Percentiles rank a stretch among this genome's conserved stretches.
Conservation (phyloP, 1,284 basidiomycete species). For the Inonotus obliquus region DNA sequence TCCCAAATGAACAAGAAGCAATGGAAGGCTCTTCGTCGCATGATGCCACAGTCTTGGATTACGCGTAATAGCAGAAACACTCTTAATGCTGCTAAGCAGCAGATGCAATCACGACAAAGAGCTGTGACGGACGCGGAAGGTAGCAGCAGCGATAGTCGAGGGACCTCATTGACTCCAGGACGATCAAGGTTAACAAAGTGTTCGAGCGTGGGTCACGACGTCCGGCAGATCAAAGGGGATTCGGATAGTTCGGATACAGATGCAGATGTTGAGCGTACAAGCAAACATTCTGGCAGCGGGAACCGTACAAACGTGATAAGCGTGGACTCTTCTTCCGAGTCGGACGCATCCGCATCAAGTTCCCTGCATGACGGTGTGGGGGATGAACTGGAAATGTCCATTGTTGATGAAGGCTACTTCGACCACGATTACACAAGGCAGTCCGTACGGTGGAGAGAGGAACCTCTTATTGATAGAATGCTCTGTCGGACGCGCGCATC, state of each 20-base stretch:
- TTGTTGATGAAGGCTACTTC: conserved; percentile 29
- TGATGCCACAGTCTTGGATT: conserved; percentile 45
- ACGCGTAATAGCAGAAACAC: conserved; percentile 23
- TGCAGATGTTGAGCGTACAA: background rate
- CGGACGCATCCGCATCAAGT: conserved; percentile 2
- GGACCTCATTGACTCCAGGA: conserved; percentile 36
- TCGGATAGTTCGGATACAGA: conserved; percentile 42
- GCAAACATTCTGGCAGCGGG: background rate
- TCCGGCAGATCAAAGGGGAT: conserved; percentile 39
- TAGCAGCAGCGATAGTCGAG: background rate
- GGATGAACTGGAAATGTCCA: conserved; percentile 25
- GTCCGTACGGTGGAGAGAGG: conserved; percentile 28
- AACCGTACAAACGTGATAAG: background rate
- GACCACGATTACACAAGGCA: conserved; percentile 23
- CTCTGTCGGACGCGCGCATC: conserved; percentile 35
- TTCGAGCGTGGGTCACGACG: conserved; percentile 26
- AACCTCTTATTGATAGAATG: conserved; percentile 56
- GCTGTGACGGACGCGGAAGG: conserved; percentile 15
- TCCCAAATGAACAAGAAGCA: conserved; percentile 23
- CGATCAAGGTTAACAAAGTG: conserved; percentile 36
- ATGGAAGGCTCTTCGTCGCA: conserved; percentile 33
- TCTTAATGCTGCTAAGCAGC: background rate
- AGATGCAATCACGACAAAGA: conserved; percentile 16
- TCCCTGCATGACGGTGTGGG: conserved; percentile 7
- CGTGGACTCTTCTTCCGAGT: conserved; percentile 5